Percentiles rank a stretch among this genome's conserved stretches.
Conservation (phyloP, 2,329 filamentous ascomycete species). For the Chaetomiaceae sp. region DNA sequence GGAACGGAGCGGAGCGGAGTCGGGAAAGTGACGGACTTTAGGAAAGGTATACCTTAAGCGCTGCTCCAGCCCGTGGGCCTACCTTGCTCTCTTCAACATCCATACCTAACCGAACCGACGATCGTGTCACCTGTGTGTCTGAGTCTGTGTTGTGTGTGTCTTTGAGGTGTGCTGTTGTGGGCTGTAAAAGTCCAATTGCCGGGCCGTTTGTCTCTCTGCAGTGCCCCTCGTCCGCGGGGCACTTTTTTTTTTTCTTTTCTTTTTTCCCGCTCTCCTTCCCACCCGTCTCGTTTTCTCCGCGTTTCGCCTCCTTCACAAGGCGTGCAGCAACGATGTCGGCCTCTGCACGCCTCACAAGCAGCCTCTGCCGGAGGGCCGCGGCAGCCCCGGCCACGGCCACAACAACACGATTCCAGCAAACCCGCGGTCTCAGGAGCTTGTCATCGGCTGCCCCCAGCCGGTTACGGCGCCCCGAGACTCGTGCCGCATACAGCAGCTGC, state of each 20-base stretch:
- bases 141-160: neutral
- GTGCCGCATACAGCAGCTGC: conserved; percentile 3
- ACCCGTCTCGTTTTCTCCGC: neutral
- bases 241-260: neutral
- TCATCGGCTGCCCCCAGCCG: conserved; percentile 14
- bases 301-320: neutral
- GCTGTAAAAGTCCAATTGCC: neutral
- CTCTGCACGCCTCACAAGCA: conserved; percentile 26
- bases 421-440: conserved; percentile 14
- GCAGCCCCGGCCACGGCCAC: conserved; percentile 9
- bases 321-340: conserved; percentile 25
- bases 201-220: neutral
- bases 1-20: neutral
- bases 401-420: conserved; percentile 10
- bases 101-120: too few species aligned
- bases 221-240: conserved; percentile 5
- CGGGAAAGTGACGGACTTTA: neutral
- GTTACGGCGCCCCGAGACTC: conserved; percentile 15
- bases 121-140: neutral
- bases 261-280: neutral
- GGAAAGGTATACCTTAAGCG: too few species aligned
- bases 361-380: conserved; percentile 25
- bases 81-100: too few species aligned
- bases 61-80: too few species aligned
- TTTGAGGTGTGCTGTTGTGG: neutral